Evolutionary conservation across 768 basidiomycete genomes (phyloP), one percentile per base, ranked within the genome.

Genomic region (Amanita polypyramis): DNA sequence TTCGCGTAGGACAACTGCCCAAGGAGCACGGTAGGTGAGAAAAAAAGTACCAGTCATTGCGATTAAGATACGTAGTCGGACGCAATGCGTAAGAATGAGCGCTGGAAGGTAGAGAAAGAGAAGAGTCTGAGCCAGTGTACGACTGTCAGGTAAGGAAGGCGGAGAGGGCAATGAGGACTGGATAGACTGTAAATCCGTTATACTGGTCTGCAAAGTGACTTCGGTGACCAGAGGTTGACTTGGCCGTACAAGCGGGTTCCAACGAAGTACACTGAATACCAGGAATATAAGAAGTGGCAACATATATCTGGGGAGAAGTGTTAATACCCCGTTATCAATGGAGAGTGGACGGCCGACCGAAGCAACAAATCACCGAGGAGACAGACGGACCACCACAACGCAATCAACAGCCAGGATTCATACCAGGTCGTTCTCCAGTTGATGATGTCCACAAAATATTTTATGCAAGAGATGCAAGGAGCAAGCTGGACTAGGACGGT

Each of bases 331-430:
- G 52, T 44, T 1, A 38, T 29, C 17, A 50, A 42, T n/a, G 61
- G 25, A 52, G 50, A 35, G 33, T 46, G 53, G 30, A 52, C 39
- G 19, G 45, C 36, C 30, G 70, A 67, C 53, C 74, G 70, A 54
- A 89, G 63, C 8, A 62, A 63, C 29, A 64, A 62, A 12, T 72
- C 70, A 1, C 74, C 63, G 38, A 83, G 69, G 47, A 93, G 67
- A 65, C 86, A 90, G 15, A 80, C 20, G 0, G 74, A 76, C 86
- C 90, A 94, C 87, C 87, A 93, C 1, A 61, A 59, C 0, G 74
- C 83, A 37, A 95, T 65, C 1, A 74, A 61, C 2, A 93, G 74
- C 69, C 74, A 83, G 44, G 78, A 72, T 45, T 85, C 75, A 56
- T 80, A 74, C 72, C 74, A 76, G 9, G 67, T 61, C 0, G 70